Conservation (phyloP, 2,329 filamentous ascomycete genomes). For the Trichoderma lentiforme region DNA sequence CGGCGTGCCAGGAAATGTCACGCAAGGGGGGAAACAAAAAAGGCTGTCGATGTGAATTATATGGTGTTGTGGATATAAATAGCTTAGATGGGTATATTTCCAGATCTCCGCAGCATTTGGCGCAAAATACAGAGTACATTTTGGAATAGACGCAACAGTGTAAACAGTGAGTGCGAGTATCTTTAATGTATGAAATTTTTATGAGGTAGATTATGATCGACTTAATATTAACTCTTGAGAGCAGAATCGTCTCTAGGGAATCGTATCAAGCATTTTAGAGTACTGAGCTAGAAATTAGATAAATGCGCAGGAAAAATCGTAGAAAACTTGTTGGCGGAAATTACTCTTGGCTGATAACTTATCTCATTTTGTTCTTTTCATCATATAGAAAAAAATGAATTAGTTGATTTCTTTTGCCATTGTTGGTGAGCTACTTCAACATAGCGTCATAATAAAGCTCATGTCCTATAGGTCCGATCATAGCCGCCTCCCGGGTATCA, state of each 20-base stretch:
- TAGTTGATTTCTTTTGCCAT: neutral
- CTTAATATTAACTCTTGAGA: neutral
- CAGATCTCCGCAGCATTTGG: neutral
- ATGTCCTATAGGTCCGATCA: neutral
- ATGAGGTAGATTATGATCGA: neutral
- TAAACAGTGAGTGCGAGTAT: neutral
- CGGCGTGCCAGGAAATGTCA: neutral
- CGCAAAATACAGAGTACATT: neutral
- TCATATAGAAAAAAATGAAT: neutral
- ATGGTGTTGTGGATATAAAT: neutral
- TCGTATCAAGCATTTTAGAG: neutral
- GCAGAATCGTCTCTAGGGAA: neutral
- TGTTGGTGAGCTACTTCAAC: neutral
- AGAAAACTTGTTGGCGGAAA: too few species aligned
- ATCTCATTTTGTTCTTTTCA: neutral
- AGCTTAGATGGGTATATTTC: neutral
- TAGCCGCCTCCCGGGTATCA: slow-evolving; percentile 10
- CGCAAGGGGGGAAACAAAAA: neutral
- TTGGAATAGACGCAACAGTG: neutral
- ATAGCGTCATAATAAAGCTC: slow-evolving; percentile 5
- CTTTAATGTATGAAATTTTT: neutral
- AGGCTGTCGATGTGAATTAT: neutral
- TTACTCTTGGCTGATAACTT: neutral
- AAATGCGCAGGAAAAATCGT: neutral
- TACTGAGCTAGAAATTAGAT: neutral